Base-by-base conservation (phyloP, 441 rosid species). In the Manihot esculenta region DNA sequence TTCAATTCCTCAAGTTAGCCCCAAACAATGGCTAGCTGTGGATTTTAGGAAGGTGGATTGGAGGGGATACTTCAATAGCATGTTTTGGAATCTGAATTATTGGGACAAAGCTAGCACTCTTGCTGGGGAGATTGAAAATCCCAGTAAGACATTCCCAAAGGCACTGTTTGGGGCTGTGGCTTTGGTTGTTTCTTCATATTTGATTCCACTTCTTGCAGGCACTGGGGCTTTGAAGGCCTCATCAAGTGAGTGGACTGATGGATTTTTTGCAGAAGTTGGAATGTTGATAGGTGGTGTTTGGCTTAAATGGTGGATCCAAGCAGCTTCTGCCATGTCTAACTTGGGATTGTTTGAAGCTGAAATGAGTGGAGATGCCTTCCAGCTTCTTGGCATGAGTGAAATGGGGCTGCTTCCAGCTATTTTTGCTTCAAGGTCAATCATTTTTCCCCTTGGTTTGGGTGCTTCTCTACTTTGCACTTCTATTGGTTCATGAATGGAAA, bases 41-140 rank as follows among this genome's bases (percentile, higher is more conserved):
- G 90, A 92, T 79, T 79, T 76, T 61, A 74, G 68, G 72, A 84
- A 77, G 75, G 88, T 94, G 45, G 80, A 94, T 62, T 94, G 97
- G 99, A 92, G 94, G 74, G 88, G 88, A 2, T 90, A 87, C 77
- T 90, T 94, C 76, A 94, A 92, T 73, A 78, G 90, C 69, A 81
- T 90, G 94, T 92, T 92, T 79, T 92, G 97, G 97, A 94, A 92
- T 80, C 76, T 88, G 62, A 94, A 92, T 61, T 94, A 88, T 67
- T 94, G 99, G 99, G 99, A 94, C 13, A 88, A 88, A 82, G 96
- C 93, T 17, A 94, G 99, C 82, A 92, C 99, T 14, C 90, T 94
- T 60, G 94, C 93, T 0, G 99, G 97, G 56, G 97, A 94, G 87
- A 94, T 94, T 0, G 89, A 92, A 21, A 83, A 76, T 57, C 97